A percentile compares a stretch with the other conserved stretches of the same genome.
Conservation (phyloP, 1,139 yeast genomes). For the Lodderomyces parapsilosis region DNA sequence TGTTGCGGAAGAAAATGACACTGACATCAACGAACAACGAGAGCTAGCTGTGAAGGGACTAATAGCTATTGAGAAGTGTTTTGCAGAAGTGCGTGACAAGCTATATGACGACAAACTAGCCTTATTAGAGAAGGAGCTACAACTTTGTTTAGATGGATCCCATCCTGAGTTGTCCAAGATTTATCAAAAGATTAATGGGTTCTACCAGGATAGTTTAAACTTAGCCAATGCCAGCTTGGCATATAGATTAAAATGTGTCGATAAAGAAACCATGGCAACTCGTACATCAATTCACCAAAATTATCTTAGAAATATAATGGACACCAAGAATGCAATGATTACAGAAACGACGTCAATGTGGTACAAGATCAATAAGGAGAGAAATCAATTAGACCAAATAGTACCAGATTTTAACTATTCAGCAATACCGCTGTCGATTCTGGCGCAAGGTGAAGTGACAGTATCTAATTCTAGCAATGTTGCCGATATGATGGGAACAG, state of each 20-base stretch:
- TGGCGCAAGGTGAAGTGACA: conserved; percentile 9
- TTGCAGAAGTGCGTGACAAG: conserved; percentile 81
- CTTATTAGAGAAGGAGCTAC: conserved; percentile 76
- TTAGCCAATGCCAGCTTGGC: conserved; percentile 68
- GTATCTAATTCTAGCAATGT: conserved; percentile 7
- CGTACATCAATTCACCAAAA: conserved; percentile 86
- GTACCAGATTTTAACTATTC: conserved; percentile 45
- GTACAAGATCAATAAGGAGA: conserved; percentile 89
- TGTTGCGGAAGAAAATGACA: conserved; percentile 31
- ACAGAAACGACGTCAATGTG: conserved; percentile 79
- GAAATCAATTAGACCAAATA: conserved; percentile 78
- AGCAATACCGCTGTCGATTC: conserved; percentile 32
- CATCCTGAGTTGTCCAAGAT: conserved; percentile 79
- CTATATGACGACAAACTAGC: conserved; percentile 72
- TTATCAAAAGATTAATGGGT: conserved; percentile 68
- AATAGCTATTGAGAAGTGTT: conserved; percentile 76
- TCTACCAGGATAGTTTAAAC: conserved; percentile 66
- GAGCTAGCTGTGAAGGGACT: conserved; percentile 67
- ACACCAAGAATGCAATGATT: conserved; percentile 64
- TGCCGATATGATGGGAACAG: conserved; percentile 12
- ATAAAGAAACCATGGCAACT: conserved; percentile 75
- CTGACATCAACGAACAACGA: conserved; percentile 49
- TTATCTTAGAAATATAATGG: conserved; percentile 66
- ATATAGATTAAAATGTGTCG: conserved; percentile 74
- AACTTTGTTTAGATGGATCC: conserved; percentile 82